Percentiles rank a stretch among this genome's conserved stretches.
Evolutionary conservation across 202 grass and related monocot genomes (phyloP).

Genomic region (Hordeum pubiflorum): DNA sequence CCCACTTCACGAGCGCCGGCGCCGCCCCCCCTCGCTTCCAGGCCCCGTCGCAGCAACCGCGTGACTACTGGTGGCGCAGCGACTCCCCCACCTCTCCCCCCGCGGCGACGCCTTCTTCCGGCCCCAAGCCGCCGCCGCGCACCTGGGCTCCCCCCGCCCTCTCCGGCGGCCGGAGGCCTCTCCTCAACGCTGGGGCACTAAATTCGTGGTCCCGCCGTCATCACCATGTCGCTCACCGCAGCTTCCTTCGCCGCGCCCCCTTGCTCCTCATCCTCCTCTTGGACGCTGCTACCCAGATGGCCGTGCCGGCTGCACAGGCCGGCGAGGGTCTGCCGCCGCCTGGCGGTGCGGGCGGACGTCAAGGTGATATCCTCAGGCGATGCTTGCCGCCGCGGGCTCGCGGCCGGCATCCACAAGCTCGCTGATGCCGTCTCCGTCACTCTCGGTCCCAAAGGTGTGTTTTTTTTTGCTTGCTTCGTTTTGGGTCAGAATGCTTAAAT

Average conservation of each 20-base stretch:
- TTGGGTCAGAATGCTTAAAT: not conserved
- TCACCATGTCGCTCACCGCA: conserved; percentile 16
- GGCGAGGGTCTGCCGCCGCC: conserved; percentile 10
- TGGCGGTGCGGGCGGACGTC: conserved; percentile 42
- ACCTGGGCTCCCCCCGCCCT: not conserved
- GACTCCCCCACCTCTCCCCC: too few relatives aligned
- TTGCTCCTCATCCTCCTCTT: not conserved
- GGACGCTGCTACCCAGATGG: not conserved
- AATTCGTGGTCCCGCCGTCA: not conserved
- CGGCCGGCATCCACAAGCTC: conserved; percentile 80
- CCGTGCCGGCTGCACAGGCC: not conserved
- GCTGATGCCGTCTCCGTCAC: conserved; percentile 77
- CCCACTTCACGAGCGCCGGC: too few relatives aligned
- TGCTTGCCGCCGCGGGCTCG: conserved; percentile 60
- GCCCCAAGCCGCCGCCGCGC: not conserved
- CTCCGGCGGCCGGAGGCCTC: not conserved
- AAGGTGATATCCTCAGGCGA: conserved; percentile 69
- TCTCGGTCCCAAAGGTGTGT: conserved; percentile 90
- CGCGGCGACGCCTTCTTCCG: not conserved
- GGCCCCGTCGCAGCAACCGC: too few relatives aligned
- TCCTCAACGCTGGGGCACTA: not conserved
- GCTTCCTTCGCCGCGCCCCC: conserved; percentile 6
- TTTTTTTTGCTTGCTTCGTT: not conserved
- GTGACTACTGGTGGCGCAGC: too few relatives aligned
- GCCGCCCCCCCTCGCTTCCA: too few relatives aligned